Percentiles rank a stretch among this genome's conserved stretches.
These are phyloP conservation scores for Pyricularia sp. DNA, from an alignment of 2,329 filamentous ascomycete genomes.

Conservation along the genomic window DNA sequence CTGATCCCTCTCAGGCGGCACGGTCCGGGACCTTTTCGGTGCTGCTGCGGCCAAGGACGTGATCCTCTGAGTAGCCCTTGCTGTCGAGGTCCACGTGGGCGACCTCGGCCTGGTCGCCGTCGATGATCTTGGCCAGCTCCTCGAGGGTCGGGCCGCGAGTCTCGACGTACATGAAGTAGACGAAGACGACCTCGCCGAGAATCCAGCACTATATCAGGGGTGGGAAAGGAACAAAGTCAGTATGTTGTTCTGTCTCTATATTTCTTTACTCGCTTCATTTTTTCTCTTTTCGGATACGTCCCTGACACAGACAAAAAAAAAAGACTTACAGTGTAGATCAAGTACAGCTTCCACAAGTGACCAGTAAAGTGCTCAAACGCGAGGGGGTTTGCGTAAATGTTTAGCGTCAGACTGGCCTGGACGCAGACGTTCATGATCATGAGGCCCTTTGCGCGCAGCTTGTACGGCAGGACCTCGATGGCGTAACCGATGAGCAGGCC, in stretches of 20 bases:
- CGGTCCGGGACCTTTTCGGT: conserved; percentile 1
- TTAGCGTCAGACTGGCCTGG: conserved; percentile 40
- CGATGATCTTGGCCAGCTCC: conserved; percentile 54
- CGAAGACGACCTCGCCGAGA: conserved; percentile 38
- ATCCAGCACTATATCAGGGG: conserved; percentile 31
- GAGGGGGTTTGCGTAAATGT: conserved; percentile 39
- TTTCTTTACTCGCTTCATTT: not conserved
- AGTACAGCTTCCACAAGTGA: conserved; percentile 39
- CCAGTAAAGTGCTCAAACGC: conserved; percentile 33
- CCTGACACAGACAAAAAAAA: too few relatives aligned
- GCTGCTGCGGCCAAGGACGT: conserved; percentile 7
- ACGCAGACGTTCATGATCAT: conserved; percentile 45
- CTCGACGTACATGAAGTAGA: conserved; percentile 46
- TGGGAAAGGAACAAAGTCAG: too few relatives aligned
- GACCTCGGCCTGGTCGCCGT: conserved; percentile 41
- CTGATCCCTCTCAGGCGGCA: not conserved
- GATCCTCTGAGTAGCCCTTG: conserved; percentile 29
- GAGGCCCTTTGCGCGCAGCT: conserved; percentile 36
- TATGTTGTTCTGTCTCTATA: not conserved
- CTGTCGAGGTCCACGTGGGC: conserved; percentile 28
- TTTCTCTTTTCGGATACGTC: not conserved
- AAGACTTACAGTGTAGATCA: conserved; percentile 37
- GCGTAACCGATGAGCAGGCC: conserved; percentile 41
- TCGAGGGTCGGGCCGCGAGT: conserved; percentile 52
- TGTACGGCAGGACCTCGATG: conserved; percentile 37